Evolutionary conservation across 1,284 basidiomycete genomes (phyloP), one percentile per base, ranked within the genome.

Genomic region (Apiotrichum akiyoshidainum): DNA sequence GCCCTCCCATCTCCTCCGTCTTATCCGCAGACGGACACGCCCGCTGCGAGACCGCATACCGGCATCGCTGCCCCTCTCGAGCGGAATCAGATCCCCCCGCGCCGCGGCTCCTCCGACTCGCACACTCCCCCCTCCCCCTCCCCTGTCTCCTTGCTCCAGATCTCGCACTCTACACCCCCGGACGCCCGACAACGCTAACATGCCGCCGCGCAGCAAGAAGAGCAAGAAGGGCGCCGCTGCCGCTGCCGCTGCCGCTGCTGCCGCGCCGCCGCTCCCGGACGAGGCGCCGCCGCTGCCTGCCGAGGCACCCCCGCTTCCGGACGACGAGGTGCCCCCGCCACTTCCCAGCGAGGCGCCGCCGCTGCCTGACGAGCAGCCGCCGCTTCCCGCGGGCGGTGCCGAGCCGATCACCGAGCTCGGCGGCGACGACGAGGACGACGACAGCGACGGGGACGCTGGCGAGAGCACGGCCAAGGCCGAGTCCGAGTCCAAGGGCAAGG

Each of bases 341-440:
- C 46, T 52, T 0, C 56, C 51, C 0, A 11, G 22, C 12, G 56
- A 57, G 46, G 37, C 34, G 34, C 55, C 55, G 2, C 55, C 55
- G 1, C 39, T 46, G 16, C 54, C 57, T 9, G 48, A 49, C 42
- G 57, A 58, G 35, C 33, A 40, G 41, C 57, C 47, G 16, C 44
- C 57, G 14, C 22, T 59, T 0, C 48, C 55, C 0, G 26, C n/a
- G 13, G 56, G 57, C 5, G 56, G 2, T 19, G 68, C 65, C 22
- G 57, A 64, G 52, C 69, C 69, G 5, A 66, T 69, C 35, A 51
- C 53, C 2, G 63, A 54, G 0, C 59, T 56, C 10, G 57, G 59
- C 2, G 57, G 56, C 5, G 51, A 45, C 0, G 56, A 58, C 8
- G 50, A 61, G 4, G 57, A 57, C 16, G 64, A 56, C 2, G 61